These are phyloP conservation scores for Aspergillus egyptiacus DNA, from an alignment of 495 filamentous ascomycete genomes.

Conservation along the genomic window DNA sequence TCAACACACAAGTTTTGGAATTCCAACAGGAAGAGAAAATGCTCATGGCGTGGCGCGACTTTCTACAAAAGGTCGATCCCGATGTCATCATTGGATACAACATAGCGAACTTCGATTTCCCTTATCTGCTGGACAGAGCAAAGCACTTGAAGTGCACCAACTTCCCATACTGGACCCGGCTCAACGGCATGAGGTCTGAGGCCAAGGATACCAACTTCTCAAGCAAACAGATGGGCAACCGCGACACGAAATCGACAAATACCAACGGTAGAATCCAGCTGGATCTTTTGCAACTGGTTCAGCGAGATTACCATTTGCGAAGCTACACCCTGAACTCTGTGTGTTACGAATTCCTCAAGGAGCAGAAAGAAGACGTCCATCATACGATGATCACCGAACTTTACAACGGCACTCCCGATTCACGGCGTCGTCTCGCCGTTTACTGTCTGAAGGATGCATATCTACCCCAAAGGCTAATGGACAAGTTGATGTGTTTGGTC, in stretches of 20 bases:
- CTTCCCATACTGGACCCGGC: conserved; percentile 82
- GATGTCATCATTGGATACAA: conserved; percentile 99
- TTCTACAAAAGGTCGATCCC: conserved; percentile 85
- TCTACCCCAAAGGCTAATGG: conserved; percentile 87
- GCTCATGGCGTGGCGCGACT: conserved; percentile 83
- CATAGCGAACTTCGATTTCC: conserved; percentile 97
- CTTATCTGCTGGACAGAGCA: conserved; percentile 88
- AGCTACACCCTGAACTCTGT: conserved; percentile 98
- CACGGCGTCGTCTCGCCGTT: conserved; percentile 79
- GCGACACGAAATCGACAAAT: conserved; percentile 88
- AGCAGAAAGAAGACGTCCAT: conserved; percentile 99
- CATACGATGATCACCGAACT: conserved; percentile 98
- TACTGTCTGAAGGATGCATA: conserved; percentile 99
- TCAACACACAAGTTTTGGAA: conserved; percentile 87
- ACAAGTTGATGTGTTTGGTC: conserved; percentile 94
- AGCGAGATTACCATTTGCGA: conserved; percentile 88
- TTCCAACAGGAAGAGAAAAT: conserved; percentile 76
- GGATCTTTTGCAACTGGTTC: conserved; percentile 86
- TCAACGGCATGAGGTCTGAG: conserved; percentile 57
- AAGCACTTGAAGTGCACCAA: conserved; percentile 66
- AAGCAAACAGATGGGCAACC: conserved; percentile 98
- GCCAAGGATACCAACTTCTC: conserved; percentile 78
- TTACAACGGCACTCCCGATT: conserved; percentile 91
- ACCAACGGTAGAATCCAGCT: conserved; percentile 91
- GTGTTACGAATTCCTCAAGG: conserved; percentile 89